Conservation (phyloP, 2,329 filamentous ascomycete species). For the Colletotrichum echinochloae region DNA sequence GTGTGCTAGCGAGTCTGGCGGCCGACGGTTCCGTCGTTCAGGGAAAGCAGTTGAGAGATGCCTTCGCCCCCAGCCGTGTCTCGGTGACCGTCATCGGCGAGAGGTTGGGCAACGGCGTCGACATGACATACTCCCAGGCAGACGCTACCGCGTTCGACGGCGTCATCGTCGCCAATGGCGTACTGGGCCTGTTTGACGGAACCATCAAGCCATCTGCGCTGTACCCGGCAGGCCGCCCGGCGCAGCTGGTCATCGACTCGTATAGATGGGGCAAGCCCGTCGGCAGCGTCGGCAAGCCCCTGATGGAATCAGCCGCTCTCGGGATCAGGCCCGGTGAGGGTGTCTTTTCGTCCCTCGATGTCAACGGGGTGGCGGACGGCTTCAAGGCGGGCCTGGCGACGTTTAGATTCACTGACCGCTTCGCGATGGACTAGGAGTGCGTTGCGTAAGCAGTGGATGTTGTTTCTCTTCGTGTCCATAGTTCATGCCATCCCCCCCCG, state of each 20-base stretch:
- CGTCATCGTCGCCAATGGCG: conserved; percentile 69
- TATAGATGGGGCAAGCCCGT: conserved; percentile 80
- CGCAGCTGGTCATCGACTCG: conserved; percentile 71
- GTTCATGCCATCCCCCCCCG: not conserved
- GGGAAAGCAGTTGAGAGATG: conserved; percentile 61
- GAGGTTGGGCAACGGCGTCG: conserved; percentile 63
- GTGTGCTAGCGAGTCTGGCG: conserved; percentile 65
- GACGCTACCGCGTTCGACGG: conserved; percentile 73
- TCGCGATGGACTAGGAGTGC: conserved; percentile 62
- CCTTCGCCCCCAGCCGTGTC: conserved; percentile 64
- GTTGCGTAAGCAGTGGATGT: not conserved
- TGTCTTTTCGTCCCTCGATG: conserved; percentile 53
- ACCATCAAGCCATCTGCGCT: conserved; percentile 60
- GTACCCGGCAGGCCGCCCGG: conserved; percentile 72
- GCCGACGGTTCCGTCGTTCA: conserved; percentile 59
- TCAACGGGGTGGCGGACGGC: conserved; percentile 54
- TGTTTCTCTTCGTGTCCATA: conserved; percentile 30
- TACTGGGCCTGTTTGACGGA: conserved; percentile 62
- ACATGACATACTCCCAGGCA: conserved; percentile 73
- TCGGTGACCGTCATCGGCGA: conserved; percentile 72
- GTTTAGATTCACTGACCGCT: conserved; percentile 76
- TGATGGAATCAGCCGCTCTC: conserved; percentile 4
- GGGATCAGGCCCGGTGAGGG: conserved; percentile 59
- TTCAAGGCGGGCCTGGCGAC: conserved; percentile 70
- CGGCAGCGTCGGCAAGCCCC: conserved; percentile 64